phyloP scores from a whole-genome alignment of 192 early-diverging fungal species.

The Phlyctochytrium bullatum region DNA sequence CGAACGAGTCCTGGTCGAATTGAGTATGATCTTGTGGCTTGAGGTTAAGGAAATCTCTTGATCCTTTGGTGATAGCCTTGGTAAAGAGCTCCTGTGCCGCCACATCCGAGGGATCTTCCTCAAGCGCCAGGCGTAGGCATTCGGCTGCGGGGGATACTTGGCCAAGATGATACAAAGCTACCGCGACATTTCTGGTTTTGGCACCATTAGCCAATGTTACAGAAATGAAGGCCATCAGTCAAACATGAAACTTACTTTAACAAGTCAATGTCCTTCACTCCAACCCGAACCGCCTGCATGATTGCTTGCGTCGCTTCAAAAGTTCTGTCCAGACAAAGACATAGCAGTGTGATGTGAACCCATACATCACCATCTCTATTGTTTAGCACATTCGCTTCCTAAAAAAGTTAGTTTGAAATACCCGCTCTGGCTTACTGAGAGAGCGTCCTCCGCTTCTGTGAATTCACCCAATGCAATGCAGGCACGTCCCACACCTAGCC shows the following conservation, averaged over 20 bases:
- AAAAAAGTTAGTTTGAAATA: constrained; percentile 9
- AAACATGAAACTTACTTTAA: not conserved
- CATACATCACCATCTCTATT: constrained; percentile 56
- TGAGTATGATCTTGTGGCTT: too few species aligned
- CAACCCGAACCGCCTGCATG: constrained; percentile 47
- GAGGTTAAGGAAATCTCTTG: not conserved
- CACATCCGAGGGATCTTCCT: constrained; percentile 29
- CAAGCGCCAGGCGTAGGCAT: constrained; percentile 45
- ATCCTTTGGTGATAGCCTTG: not conserved
- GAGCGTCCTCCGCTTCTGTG: constrained; percentile 54
- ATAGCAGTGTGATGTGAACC: constrained; percentile 49
- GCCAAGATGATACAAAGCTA: constrained; percentile 27
- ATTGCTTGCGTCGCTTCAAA: constrained; percentile 56
- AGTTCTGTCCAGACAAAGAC: constrained; percentile 35
- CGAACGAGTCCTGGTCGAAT: too few species aligned
- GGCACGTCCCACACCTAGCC: constrained; percentile 54
- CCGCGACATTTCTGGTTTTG: constrained; percentile 32
- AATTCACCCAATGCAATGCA: constrained; percentile 47
- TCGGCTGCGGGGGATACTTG: constrained; percentile 40
- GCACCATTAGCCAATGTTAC: not conserved
- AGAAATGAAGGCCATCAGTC: not conserved
- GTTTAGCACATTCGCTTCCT: constrained; percentile 65
- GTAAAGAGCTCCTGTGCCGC: not conserved
- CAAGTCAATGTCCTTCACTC: constrained; percentile 39
- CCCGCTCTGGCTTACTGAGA: constrained; percentile 35